phyloP scores from a whole-genome alignment of 2,329 filamentous ascomycete species.

The Biscogniauxia sp. region DNA sequence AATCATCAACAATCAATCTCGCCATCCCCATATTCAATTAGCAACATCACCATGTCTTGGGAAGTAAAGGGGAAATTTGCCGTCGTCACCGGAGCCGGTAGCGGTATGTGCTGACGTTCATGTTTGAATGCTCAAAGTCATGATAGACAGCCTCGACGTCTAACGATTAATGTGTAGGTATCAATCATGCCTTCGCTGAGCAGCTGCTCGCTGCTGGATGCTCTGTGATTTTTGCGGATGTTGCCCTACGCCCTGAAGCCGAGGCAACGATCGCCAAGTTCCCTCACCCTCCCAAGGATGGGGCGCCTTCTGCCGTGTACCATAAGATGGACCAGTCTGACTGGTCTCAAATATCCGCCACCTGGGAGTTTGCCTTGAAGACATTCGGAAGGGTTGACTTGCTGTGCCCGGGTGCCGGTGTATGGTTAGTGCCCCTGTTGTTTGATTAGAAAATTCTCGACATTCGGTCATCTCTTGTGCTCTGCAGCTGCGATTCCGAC shows the following conservation, averaged over 20 bases:
- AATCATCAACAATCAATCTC: background rate
- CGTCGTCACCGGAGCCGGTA: background rate
- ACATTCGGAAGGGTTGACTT: slow-evolving; percentile 20
- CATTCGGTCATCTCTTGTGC: too few relatives aligned
- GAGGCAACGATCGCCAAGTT: slow-evolving; percentile 15
- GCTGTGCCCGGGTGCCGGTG: slow-evolving; percentile 1
- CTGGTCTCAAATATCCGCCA: slow-evolving; percentile 29
- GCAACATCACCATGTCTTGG: background rate
- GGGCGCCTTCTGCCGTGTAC: slow-evolving; percentile 7
- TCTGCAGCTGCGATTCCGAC: too few relatives aligned
- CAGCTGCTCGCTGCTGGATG: slow-evolving; percentile 24
- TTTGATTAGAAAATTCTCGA: too few relatives aligned
- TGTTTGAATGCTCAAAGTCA: background rate
- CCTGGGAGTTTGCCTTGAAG: slow-evolving; percentile 17
- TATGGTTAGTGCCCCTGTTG: slow-evolving; percentile 5
- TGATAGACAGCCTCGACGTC: background rate
- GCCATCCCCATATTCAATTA: background rate
- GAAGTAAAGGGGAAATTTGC: slow-evolving; percentile 2
- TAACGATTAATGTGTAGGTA: slow-evolving; percentile 4
- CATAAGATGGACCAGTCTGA: slow-evolving; percentile 18
- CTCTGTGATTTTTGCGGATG: slow-evolving; percentile 28
- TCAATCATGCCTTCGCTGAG: slow-evolving; percentile 21
- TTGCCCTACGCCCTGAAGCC: slow-evolving; percentile 24
- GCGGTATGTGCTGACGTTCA: background rate
- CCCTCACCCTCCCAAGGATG: slow-evolving; percentile 5